Evolutionary conservation across 1,139 yeast genomes (phyloP), one percentile per base, ranked within the genome.

Genomic region (Geotrichum cucujoidarum): DNA sequence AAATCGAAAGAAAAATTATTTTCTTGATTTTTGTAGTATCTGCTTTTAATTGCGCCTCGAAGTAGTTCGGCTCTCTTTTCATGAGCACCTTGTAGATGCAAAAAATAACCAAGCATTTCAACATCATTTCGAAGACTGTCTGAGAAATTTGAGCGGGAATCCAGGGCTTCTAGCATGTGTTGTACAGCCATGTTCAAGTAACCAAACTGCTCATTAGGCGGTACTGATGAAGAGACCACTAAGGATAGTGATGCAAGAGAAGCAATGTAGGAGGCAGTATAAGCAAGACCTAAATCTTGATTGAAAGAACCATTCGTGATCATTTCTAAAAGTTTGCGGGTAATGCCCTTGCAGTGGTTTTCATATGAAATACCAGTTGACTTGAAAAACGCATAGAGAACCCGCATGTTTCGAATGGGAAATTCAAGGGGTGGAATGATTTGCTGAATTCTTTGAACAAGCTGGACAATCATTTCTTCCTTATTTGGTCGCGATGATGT

Each of bases 81-180:
- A 36, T 55, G 55, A 8, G 55, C 53, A 7, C 59, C 58, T 35
- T 55, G 57, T 7, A 56, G 41, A n/a, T 55, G 53, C 18, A 56
- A 40, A 41, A 50, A 55, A 11, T 47, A 47, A n/a, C 39, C 29
- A n/a, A 54, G 35, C 32, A 44, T 43, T n/a, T 49, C 45, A n/a
- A 51, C 29, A 20, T 49, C 48, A 4, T 18, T 21, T 29, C 39
- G 17, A n/a, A 50, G 27, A 22, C 30, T 24, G 5, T 48, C 53
- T 14, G 48, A 37, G 11, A 22, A 11, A 14, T 40, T 37, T 21
- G 43, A 29, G 8, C 20, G 34, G 16, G 29, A 29, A 43, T 47
- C 43, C 24, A 54, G 24, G 10, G 51, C 47, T 30, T 50, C 43
- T 16, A 48, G 13, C 16, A 49, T 34, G 17, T 43, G 24, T 6